Evolutionary conservation across 2,329 filamentous ascomycete genomes (phyloP).

Genomic region (Alternaria burnsii): DNA sequence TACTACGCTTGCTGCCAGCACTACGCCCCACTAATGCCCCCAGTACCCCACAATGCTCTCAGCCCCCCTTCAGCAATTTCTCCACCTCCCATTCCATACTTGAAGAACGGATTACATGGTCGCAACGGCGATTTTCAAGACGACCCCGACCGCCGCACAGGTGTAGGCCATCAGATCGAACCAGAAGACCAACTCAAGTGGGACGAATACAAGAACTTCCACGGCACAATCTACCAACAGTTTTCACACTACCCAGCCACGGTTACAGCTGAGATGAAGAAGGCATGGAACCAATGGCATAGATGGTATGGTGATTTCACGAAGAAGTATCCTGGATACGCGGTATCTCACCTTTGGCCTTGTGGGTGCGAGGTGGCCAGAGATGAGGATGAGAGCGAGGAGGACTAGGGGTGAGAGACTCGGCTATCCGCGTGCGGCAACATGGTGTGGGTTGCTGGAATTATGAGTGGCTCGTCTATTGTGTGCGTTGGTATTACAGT

Average conservation of each 20-base stretch:
- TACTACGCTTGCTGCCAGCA: neutral
- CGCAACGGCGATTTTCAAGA: conserved; percentile 23
- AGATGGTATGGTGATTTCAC: conserved; percentile 22
- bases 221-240: neutral
- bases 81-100: conserved; percentile 14
- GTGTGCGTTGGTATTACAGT: neutral
- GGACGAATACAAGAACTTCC: neutral
- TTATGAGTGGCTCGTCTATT: neutral
- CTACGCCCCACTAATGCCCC: neutral
- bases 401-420: conserved; percentile 17
- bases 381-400: conserved; percentile 21
- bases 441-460: neutral
- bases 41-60: neutral
- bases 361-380: conserved; percentile 35
- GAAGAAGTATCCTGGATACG: conserved; percentile 30
- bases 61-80: fast-evolving
- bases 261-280: neutral
- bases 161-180: conserved; percentile 26
- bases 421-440: neutral
- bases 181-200: conserved; percentile 22
- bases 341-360: conserved; percentile 27
- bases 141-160: conserved; percentile 29
- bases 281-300: conserved; percentile 13
- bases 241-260: conserved; percentile 1
- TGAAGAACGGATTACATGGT: conserved; percentile 36